phyloP scores from a whole-genome alignment of 2,329 filamentous ascomycete species.

The Plenodomus tracheiphilus region DNA sequence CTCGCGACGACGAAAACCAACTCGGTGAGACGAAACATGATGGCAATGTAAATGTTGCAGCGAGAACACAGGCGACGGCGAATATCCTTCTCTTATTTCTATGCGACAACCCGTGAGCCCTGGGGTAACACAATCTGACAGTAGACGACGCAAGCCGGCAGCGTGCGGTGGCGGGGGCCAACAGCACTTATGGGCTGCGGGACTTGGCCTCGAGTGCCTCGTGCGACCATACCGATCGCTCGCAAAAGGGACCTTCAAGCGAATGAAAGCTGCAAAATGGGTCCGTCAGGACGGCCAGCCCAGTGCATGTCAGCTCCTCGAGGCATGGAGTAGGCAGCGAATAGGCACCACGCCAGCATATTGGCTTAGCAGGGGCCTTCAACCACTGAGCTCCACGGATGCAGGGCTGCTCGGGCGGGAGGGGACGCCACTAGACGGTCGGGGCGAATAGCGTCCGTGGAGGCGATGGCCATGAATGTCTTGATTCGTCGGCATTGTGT shows the following conservation, averaged over 20 bases:
- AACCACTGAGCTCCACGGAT: constrained; percentile 34
- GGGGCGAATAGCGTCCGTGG: constrained; percentile 23
- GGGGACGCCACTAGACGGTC: constrained; percentile 27
- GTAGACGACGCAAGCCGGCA: constrained; percentile 20
- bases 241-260: constrained; percentile 15
- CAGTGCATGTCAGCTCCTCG: constrained; percentile 34
- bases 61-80: constrained; percentile 1
- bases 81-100: constrained; percentile 9
- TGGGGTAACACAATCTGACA: constrained; percentile 10
- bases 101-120: constrained; percentile 7
- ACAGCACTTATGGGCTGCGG: constrained; percentile 30
- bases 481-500: constrained; percentile 28
- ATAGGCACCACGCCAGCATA: constrained; percentile 30
- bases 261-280: constrained; percentile 22
- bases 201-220: constrained; percentile 17
- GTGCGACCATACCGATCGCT: constrained; percentile 24
- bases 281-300: constrained; percentile 27
- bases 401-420: constrained; percentile 27
- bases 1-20: constrained; percentile 37
- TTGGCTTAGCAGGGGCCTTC: constrained; percentile 32
- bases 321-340: constrained; percentile 27
- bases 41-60: constrained; percentile 9
- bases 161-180: constrained; percentile 33
- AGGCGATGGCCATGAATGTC: constrained; percentile 7
- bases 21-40: constrained; percentile 41